These are phyloP conservation scores for Plasmodium knowlesi DNA, from an alignment of 169 alveolate genomes.

Conservation along the genomic window DNA sequence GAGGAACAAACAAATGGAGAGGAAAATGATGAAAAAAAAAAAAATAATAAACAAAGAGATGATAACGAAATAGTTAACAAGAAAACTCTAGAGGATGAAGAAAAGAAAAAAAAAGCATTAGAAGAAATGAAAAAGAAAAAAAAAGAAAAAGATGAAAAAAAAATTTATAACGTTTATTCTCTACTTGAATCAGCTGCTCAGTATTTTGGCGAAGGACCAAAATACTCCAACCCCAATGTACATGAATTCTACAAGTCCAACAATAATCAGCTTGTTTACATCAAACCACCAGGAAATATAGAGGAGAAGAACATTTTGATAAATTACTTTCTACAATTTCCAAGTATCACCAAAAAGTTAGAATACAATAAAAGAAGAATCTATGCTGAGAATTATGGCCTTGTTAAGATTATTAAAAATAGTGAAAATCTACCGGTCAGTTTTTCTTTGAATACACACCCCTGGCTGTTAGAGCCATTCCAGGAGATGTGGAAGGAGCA, in stretches of 20 bases:
- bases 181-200: conserved; percentile 72
- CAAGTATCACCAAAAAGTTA: conserved; percentile 52
- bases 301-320: conserved; percentile 57
- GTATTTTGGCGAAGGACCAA: conserved; percentile 76
- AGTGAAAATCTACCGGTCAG: conserved; percentile 36
- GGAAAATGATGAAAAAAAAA: background rate
- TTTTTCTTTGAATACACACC: conserved; percentile 43
- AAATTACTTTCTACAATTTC: conserved; percentile 69
- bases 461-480: conserved; percentile 37
- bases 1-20: conserved; percentile 5
- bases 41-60: background rate
- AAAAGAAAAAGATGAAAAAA: conserved; percentile 63
- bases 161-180: conserved; percentile 38
- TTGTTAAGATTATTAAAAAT: conserved; percentile 54
- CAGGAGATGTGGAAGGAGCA: conserved; percentile 60
- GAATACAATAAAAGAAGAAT: conserved; percentile 66
- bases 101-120: conserved; percentile 51
- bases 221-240: conserved; percentile 70
- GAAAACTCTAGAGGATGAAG: conserved; percentile 3
- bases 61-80: background rate
- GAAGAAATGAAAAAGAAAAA: conserved; percentile 70
- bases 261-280: conserved; percentile 70
- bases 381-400: conserved; percentile 74
- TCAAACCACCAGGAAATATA: conserved; percentile 54
- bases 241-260: conserved; percentile 58